Evolutionary conservation across 352 stramenopile genomes (phyloP).

Genomic region (Globisporangium lucens): DNA sequence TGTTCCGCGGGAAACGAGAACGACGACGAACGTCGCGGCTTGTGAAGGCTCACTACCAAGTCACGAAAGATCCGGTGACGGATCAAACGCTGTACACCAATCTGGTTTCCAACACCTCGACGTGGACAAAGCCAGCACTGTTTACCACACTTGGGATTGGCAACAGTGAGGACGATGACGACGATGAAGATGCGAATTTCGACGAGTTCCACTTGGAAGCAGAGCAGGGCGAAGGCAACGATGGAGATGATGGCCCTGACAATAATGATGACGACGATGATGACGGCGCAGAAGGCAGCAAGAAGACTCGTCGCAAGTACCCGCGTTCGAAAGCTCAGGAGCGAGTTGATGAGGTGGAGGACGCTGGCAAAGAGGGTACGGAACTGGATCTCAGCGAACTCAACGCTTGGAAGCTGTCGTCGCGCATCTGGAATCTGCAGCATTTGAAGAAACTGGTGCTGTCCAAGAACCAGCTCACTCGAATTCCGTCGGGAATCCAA

Average conservation of each 20-base stretch:
- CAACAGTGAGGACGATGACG: conserved; percentile 18
- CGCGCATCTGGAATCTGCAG: conserved; percentile 70
- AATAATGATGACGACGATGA: conserved; percentile 4
- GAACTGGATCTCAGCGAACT: conserved; percentile 51
- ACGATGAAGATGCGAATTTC: conserved; percentile 13
- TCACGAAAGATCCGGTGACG: conserved; percentile 31
- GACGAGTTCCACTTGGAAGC: conserved; percentile 16
- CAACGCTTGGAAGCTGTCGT: conserved; percentile 50
- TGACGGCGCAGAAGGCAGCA: conserved; percentile 18
- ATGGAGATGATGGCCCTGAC: conserved; percentile 20
- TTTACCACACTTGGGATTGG: conserved; percentile 31
- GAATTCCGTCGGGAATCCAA: conserved; percentile 70
- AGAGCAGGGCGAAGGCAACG: conserved; percentile 20
- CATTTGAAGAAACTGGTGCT: conserved; percentile 40
- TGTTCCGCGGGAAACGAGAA: conserved; percentile 33
- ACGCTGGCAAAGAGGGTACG: conserved; percentile 21
- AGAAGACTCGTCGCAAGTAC: conserved; percentile 22
- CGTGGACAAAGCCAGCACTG: conserved; percentile 36
- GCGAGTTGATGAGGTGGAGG: conserved; percentile 51
- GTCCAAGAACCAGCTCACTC: conserved; percentile 44
- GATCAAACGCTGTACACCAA: conserved; percentile 50
- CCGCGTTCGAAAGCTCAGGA: conserved; percentile 58
- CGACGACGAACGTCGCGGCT: conserved; percentile 30
- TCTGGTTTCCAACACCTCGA: conserved; percentile 30
- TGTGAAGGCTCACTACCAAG: conserved; percentile 34